These are phyloP conservation scores for Alternaria arborescens DNA, from an alignment of 2,329 filamentous ascomycete genomes.

Conservation along the genomic window DNA sequence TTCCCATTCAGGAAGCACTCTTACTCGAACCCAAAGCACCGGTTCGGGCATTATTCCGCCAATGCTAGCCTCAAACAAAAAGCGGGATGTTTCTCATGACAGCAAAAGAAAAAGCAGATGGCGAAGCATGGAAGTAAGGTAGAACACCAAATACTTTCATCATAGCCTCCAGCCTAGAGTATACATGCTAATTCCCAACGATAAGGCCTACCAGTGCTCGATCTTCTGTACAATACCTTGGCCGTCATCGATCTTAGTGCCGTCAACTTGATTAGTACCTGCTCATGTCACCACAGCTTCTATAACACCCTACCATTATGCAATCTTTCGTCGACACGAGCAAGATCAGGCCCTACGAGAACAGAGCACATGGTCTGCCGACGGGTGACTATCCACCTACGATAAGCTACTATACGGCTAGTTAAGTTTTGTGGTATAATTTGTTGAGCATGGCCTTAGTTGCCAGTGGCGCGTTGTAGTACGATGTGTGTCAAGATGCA, in stretches of 20 bases:
- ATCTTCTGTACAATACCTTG: too few species aligned
- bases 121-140: background rate
- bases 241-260: background rate
- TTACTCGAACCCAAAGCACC: background rate
- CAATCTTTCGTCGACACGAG: background rate
- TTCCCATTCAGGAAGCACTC: background rate
- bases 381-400: background rate
- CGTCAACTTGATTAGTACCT: background rate
- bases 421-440: background rate
- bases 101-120: background rate
- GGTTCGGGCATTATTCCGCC: background rate
- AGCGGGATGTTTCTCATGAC: background rate
- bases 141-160: background rate
- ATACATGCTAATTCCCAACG: background rate
- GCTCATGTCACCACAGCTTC: background rate
- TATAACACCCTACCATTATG: background rate
- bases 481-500: background rate
- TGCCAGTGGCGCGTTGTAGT: background rate
- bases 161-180: background rate
- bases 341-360: background rate
- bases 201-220: background rate
- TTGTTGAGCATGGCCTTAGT: background rate
- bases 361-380: background rate
- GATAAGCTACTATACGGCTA: background rate
- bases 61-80: background rate